These are phyloP conservation scores for Naganishia liquefaciens DNA, from an alignment of 1,284 basidiomycete genomes.

Conservation along the genomic window DNA sequence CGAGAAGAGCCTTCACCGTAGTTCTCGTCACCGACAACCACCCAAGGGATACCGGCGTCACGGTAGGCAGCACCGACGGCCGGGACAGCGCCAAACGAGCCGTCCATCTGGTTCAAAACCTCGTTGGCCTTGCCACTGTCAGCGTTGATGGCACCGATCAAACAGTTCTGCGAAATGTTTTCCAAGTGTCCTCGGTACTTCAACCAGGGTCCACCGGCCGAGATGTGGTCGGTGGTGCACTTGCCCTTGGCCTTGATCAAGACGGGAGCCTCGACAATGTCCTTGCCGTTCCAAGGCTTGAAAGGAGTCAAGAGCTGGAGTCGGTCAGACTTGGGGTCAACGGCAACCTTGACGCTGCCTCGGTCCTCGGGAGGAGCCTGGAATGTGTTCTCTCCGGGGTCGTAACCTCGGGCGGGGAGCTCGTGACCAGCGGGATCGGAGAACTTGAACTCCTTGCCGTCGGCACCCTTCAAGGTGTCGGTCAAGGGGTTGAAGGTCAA, in stretches of 20 bases:
- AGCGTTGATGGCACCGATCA: slow-evolving; percentile 94
- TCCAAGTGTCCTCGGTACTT: slow-evolving; percentile 99
- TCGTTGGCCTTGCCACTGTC: slow-evolving; percentile 97
- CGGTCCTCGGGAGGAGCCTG: slow-evolving; percentile 89
- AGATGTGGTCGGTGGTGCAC: slow-evolving; percentile 93
- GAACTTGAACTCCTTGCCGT: slow-evolving; percentile 99
- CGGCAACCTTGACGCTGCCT: slow-evolving; percentile 77
- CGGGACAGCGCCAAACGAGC: slow-evolving; percentile 83
- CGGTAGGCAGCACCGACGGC: slow-evolving; percentile 84
- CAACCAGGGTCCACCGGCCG: slow-evolving; percentile 97
- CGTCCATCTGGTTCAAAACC: slow-evolving; percentile 86
- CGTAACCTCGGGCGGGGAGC: slow-evolving; percentile 92
- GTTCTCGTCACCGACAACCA: slow-evolving; percentile 89
- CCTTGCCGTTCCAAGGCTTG: slow-evolving; percentile 89
- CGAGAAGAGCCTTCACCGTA: slow-evolving; percentile 98
- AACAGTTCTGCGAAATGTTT: slow-evolving; percentile 98
- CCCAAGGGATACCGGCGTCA: slow-evolving; percentile 87
- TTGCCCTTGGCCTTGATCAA: slow-evolving; percentile 99
- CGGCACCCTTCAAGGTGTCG: slow-evolving; percentile 81
- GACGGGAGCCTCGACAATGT: slow-evolving; percentile 82
- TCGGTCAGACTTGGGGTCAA: slow-evolving; percentile 86
- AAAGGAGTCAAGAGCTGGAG: slow-evolving; percentile 93
- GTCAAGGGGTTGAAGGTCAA: slow-evolving; percentile 97
- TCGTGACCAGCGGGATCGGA: slow-evolving; percentile 83
- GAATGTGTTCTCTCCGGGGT: slow-evolving; percentile 96